phyloP scores from a whole-genome alignment of 257 asterid genomes.

The Solanum clarkiae region DNA sequence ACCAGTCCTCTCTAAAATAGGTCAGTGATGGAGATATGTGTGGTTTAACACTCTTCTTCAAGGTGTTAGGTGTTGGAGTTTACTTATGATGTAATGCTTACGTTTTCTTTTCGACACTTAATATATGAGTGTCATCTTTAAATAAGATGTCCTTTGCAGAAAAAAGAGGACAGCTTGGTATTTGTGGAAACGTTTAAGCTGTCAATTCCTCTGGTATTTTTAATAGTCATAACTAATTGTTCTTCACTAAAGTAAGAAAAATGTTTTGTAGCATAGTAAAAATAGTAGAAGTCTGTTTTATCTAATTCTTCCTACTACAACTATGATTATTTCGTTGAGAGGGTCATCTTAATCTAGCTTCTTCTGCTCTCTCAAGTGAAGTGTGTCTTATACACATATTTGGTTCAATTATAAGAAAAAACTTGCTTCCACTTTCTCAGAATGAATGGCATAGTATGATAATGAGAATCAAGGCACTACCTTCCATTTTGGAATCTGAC shows the following conservation, averaged over 20 bases:
- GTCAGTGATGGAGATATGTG: neutral
- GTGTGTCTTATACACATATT: neutral
- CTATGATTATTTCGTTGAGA: neutral
- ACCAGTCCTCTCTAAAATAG: neutral
- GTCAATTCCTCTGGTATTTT: neutral
- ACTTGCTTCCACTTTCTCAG: neutral
- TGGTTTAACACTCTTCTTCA: neutral
- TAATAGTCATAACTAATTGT: neutral
- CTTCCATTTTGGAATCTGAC: neutral
- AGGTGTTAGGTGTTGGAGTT: neutral
- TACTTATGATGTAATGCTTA: neutral
- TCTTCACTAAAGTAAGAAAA: neutral
- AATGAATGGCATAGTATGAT: neutral
- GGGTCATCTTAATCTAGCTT: neutral
- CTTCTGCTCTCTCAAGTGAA: neutral
- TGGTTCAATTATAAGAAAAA: neutral
- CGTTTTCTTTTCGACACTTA: neutral
- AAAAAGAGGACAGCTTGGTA: neutral
- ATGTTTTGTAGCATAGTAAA: neutral
- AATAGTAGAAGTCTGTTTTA: neutral
- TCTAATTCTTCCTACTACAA: neutral
- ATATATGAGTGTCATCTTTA: neutral
- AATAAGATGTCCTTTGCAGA: neutral
- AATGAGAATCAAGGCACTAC: neutral
- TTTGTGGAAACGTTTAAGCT: neutral